Conservation (phyloP, 176 grass and related monocot species). For the Oryza brachyantha region DNA sequence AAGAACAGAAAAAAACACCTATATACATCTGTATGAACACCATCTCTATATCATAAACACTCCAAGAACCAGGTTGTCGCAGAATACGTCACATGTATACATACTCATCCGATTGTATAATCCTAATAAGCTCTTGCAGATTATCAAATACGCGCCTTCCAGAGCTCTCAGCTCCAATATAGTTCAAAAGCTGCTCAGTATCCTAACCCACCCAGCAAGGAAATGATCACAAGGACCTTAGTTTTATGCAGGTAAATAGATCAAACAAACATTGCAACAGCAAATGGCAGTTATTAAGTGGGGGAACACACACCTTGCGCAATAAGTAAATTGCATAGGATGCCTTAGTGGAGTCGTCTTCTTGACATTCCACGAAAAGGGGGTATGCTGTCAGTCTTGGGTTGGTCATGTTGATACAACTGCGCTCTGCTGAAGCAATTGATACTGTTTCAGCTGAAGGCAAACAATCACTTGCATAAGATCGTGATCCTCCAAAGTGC, state of each 20-base stretch:
- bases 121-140: constrained; percentile 53
- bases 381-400: constrained; percentile 42
- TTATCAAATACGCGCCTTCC: constrained; percentile 48
- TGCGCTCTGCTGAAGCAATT: not conserved
- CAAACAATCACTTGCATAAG: constrained; percentile 47
- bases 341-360: constrained; percentile 25
- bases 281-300: not conserved
- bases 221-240: not conserved
- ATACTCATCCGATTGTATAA: constrained; percentile 46
- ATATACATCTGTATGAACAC: constrained; percentile 25
- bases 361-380: constrained; percentile 54
- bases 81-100: constrained; percentile 34
- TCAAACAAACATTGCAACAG: not conserved
- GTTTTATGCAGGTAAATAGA: not conserved
- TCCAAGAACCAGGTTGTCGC: not conserved
- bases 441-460: constrained; percentile 39
- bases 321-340: constrained; percentile 54
- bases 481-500: constrained; percentile 51
- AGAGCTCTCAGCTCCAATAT: constrained; percentile 39
- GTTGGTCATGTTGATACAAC: not conserved
- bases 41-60: constrained; percentile 13
- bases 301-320: constrained; percentile 43
- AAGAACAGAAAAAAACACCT: constrained; percentile 13
- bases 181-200: constrained; percentile 61
- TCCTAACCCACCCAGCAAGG: constrained; percentile 25